Base-by-base conservation (phyloP, 768 basidiomycete genomes). In the Russula brevipes region DNA sequence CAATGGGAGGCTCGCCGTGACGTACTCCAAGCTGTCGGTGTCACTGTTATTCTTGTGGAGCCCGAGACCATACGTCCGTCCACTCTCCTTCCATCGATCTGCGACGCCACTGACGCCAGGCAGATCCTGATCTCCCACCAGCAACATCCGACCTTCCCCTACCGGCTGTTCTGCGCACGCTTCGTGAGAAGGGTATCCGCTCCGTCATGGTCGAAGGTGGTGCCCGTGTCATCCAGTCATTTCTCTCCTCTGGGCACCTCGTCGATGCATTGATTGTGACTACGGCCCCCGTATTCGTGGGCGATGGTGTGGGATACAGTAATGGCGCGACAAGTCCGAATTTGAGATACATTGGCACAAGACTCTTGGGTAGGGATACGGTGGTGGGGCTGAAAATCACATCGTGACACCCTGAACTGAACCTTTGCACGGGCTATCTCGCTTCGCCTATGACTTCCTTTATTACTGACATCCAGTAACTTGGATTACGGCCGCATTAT, bases 161-260 rank as follows among this genome's bases (percentile, higher is more conserved):
- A 36, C 70, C 74, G 3, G 70, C 71, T 5, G 72, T 91, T 17
- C 81, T 94, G 5, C 69, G 66, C 12, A 74, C 75, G 7, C 76
- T 97, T 31, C 74, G 74, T n/a, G 73, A 74, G 11, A 75, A 80
- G n/a, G 85, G 83, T 3, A 78, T 96, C 64, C 74, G 75, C 11
- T 87, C 86, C 11, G 76, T 98, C 59, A 99, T 99, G 96, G 90
- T 98, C 6, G 97, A 99, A 76, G 97, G 97, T 57, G 97, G 97
- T 16, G 89, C 92, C 9, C 75, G 76, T 9, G 80, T 99, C 66
- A 93, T 99, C 60, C 77, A 80, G 6, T 85, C 89, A 1, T 91
- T 93, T 75, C 74, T 94, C 12, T 31, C 93, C 12, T 31, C 57
- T 10, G 66, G 50, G 35, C 17, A 45, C 70, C 71, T 35, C 63